Percentiles rank a stretch among this genome's conserved stretches.
Conservation (phyloP, 2,329 filamentous ascomycete genomes). For the Dothistroma pini region DNA sequence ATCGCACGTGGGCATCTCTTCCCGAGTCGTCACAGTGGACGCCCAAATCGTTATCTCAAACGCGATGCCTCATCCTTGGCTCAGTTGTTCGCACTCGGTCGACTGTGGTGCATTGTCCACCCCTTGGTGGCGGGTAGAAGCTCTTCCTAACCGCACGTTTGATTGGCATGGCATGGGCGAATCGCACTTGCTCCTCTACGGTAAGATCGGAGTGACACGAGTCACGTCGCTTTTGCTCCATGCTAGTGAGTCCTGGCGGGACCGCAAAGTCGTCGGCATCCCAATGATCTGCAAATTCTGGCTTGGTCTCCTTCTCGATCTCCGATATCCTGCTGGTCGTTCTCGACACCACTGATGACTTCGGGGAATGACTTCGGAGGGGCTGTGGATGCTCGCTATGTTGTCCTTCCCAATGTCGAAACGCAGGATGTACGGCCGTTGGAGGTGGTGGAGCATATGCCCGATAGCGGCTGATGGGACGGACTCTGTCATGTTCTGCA, state of each 20-base stretch:
- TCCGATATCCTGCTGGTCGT: neutral
- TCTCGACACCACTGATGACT: neutral
- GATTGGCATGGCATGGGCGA: neutral
- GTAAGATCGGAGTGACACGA: neutral
- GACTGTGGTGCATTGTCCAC: too few species aligned
- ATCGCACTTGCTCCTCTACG: neutral
- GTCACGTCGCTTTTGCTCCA: neutral
- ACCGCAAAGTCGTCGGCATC: neutral
- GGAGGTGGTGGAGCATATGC: neutral
- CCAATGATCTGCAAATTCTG: neutral
- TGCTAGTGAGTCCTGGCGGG: neutral
- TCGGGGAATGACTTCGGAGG: neutral
- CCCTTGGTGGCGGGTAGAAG: neutral
- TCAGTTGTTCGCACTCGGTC: too few species aligned
- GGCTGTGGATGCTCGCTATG: neutral
- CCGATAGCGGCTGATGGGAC: neutral
- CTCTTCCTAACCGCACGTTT: neutral
- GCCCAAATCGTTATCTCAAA: too few species aligned
- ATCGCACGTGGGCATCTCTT: too few species aligned
- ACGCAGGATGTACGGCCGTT: neutral
- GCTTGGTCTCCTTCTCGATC: neutral
- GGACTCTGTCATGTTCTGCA: neutral
- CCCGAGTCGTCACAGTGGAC: too few species aligned
- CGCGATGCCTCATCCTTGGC: too few species aligned
- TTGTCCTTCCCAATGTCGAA: neutral